Base-by-base conservation (phyloP, 305 asterid genomes). In the Plantago coronopus region DNA sequence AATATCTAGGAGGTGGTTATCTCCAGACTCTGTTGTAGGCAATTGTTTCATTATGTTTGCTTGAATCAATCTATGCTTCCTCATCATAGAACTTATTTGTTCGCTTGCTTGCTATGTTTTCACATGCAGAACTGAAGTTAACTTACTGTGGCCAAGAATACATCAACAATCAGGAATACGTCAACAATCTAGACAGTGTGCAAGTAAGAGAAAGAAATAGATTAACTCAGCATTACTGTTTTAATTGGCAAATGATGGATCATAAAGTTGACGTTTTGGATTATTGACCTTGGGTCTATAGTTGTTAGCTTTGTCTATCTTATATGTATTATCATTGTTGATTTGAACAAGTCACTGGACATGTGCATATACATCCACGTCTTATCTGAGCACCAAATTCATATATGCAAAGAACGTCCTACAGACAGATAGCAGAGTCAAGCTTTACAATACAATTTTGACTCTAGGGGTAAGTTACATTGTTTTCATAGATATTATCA, bases 121-220 rank as follows among this genome's bases (percentile, higher is more conserved):
- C 50, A 18, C 63, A 8, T 64, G 71, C 75, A 72, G 76, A 64
- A 53, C 53, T n/a, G 46, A 71, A 62, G 71, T 67, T 56, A 38
- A 47, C 65, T 40, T 51, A 54, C 17, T 46, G 40, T 51, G 67
- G 69, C n/a, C 60, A 42, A 49, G 17, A 49, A 20, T n/a, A 23
- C 13, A 34, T 49, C 55, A 40, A 62, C 23, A 63, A 37, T 46
- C 45, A 61, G 71, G 70, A 31, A 49, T 56, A 56, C 14, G 45
- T 38, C 6, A 57, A 12, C 40, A 48, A 43, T 23, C 54, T 45
- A 27, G 50, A 51, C 12, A 48, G 38, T 59, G 42, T 61, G 50
- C 7, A 57, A 58, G 31, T 0, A 19, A 46, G 58, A 58, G 20
- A 51, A 61, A 55, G 19, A 51, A 64, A 56, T 27, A 10, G 65